Conservation (phyloP, 192 early-diverging fungal genomes). For the Rhizophagus sp. region DNA sequence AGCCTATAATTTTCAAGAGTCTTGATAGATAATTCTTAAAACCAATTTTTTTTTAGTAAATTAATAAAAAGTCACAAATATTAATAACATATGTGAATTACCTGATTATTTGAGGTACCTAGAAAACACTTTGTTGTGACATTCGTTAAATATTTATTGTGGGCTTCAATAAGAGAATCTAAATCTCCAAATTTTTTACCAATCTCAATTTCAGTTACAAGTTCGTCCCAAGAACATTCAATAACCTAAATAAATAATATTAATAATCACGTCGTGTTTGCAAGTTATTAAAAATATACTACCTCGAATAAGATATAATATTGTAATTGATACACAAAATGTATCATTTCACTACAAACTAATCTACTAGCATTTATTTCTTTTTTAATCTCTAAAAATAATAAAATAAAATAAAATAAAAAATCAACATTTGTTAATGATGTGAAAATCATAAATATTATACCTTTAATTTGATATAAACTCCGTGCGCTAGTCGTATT, state of each 20-base stretch:
- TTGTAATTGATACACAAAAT: slow-evolving; percentile 92
- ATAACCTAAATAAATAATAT: slow-evolving; percentile 55
- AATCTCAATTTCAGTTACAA: slow-evolving; percentile 58
- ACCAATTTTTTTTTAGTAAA: neutral
- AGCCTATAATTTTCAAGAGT: slow-evolving; percentile 63
- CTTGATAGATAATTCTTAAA: slow-evolving; percentile 40
- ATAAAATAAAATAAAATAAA: neutral
- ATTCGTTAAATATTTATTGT: slow-evolving; percentile 70
- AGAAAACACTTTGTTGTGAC: slow-evolving; percentile 71
- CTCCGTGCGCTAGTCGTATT: slow-evolving; percentile 69
- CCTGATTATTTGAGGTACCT: slow-evolving; percentile 43
- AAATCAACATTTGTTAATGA: neutral
- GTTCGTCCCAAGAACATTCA: slow-evolving; percentile 87
- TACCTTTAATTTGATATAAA: slow-evolving; percentile 47
- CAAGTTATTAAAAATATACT: neutral
- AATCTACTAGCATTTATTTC: slow-evolving; percentile 71
- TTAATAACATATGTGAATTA: slow-evolving; percentile 26
- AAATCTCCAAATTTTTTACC: slow-evolving; percentile 67
- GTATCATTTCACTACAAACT: slow-evolving; percentile 84
- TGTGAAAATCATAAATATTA: neutral
- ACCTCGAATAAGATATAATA: slow-evolving; percentile 93
- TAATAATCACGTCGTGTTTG: neutral
- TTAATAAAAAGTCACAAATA: neutral
- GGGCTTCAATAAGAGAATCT: slow-evolving; percentile 78
- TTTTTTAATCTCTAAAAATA: slow-evolving; percentile 44